Evolutionary conservation across 352 stramenopile genomes (phyloP), one percentile per base, ranked within the genome.

Genomic region (Pythium graminicola): DNA sequence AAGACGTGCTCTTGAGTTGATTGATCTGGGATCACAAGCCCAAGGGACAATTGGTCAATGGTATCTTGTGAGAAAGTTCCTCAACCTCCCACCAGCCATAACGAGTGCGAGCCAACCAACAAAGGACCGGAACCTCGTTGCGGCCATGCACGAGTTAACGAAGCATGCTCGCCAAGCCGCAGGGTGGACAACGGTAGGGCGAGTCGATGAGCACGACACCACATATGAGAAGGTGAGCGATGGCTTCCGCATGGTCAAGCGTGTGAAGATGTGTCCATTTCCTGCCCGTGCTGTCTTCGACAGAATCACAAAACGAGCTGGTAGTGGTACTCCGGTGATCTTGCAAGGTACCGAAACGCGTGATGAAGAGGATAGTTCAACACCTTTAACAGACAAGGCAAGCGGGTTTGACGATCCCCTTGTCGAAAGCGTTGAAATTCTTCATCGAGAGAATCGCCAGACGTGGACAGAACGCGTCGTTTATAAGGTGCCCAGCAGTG

Each of bases 251-350:
- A 79, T 84, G 65, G 42, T 87, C 44, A 91, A 91, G 49, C 67
- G 80, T 6, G 63, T 85, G 22, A 69, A 67, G 5, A 74, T 62
- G 28, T 81, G 79, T 36, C 52, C 66, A 11, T 91, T 86, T 42
- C 80, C 80, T 35, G 73, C 80, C 26, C 75, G 80, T 11, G 77
- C 80, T 0, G 54, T 89, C 24, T 91, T 87, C 47, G 80, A 89
- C 49, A 74, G 85, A 64, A 69, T 87, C 27, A 76, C 76, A 19
- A 82, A 73, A 35, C 62, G 59, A 56, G 41, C 50, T 38, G 20
- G 27, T 32, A 10, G 11, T 27, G 40, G n/a, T 16, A 6, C 17
- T 13, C 5, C 38, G 4, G 23, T 11, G 28, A 20, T 27, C 28
- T 27, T 31, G 19, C 2, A 27, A 29, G n/a, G 39, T 39, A 19